These are phyloP conservation scores for Chaetomiaceae sp. DNA, from an alignment of 2,329 filamentous ascomycete species.

Conservation along the genomic window DNA sequence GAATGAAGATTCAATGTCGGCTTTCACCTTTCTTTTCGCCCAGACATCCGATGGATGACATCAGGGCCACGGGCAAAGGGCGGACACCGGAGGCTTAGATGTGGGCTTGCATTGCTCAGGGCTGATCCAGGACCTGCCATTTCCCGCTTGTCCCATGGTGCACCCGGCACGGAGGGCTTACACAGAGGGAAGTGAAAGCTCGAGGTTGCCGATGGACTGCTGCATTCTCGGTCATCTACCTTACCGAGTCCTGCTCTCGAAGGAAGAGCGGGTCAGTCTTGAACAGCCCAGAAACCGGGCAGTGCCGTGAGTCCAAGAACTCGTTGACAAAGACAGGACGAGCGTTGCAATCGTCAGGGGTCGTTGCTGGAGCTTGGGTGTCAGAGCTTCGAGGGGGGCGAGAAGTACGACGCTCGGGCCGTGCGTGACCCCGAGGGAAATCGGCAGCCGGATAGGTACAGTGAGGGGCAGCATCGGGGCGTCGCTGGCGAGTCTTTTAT, in stretches of 20 bases:
- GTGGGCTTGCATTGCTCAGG: background rate
- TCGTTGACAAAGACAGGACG: background rate
- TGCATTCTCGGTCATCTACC: background rate
- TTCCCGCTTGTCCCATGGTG: background rate
- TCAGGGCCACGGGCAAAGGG: background rate
- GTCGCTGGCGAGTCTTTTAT: slow-evolving; percentile 6
- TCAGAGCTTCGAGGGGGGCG: background rate
- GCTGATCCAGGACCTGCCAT: background rate
- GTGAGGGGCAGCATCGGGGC: slow-evolving; percentile 3
- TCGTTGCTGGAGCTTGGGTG: background rate
- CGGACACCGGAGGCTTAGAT: background rate
- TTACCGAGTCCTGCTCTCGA: background rate
- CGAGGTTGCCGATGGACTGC: background rate
- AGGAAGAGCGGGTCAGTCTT: background rate
- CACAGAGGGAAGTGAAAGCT: background rate
- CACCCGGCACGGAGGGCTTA: background rate
- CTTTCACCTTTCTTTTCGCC: background rate
- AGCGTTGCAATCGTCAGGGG: background rate
- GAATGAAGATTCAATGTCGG: background rate
- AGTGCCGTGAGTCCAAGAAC: background rate
- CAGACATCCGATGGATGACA: background rate
- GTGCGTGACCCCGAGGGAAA: background rate
- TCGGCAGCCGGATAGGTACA: background rate
- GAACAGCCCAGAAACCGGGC: background rate
- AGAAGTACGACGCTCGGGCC: slow-evolving; percentile 1